phyloP scores from a whole-genome alignment of 2,329 filamentous ascomycete species.

The Ophiocordyceps camponoti-rufipedis region DNA sequence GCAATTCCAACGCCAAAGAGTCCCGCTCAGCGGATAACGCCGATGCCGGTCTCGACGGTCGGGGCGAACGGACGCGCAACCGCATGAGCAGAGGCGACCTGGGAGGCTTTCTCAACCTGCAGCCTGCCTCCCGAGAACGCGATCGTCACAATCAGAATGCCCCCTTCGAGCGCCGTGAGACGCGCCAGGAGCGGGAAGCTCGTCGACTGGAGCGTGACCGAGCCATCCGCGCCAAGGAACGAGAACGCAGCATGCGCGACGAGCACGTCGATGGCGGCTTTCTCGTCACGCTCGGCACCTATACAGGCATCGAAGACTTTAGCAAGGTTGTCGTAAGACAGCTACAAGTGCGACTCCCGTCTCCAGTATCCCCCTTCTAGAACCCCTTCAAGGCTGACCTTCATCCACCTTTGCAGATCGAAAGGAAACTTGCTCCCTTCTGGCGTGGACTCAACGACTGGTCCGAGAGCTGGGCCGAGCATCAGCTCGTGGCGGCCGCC shows the following conservation, averaged over 20 bases:
- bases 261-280: constrained; percentile 91
- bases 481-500: constrained; percentile 84
- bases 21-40: constrained; percentile 12
- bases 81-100: constrained; percentile 26
- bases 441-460: constrained; percentile 90
- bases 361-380: neutral
- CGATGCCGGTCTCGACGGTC: constrained; percentile 7
- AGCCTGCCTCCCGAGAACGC: constrained; percentile 19
- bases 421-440: constrained; percentile 81
- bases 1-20: constrained; percentile 21
- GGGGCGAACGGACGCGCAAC: constrained; percentile 7
- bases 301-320: constrained; percentile 84
- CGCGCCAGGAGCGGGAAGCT: constrained; percentile 78
- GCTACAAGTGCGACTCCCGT: constrained; percentile 48
- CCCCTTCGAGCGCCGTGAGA: constrained; percentile 56
- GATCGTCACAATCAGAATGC: constrained; percentile 20
- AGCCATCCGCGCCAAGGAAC: constrained; percentile 55
- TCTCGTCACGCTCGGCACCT: constrained; percentile 84
- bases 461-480: constrained; percentile 75
- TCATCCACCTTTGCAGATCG: constrained; percentile 43
- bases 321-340: constrained; percentile 78
- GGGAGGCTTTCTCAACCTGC: constrained; percentile 24
- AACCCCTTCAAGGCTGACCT: neutral
- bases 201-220: constrained; percentile 71
- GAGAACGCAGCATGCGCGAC: constrained; percentile 76